A percentile compares a stretch with the other conserved stretches of the same genome.
Conservation (phyloP, 2,329 filamentous ascomycete genomes). For the Microsporum canis region DNA sequence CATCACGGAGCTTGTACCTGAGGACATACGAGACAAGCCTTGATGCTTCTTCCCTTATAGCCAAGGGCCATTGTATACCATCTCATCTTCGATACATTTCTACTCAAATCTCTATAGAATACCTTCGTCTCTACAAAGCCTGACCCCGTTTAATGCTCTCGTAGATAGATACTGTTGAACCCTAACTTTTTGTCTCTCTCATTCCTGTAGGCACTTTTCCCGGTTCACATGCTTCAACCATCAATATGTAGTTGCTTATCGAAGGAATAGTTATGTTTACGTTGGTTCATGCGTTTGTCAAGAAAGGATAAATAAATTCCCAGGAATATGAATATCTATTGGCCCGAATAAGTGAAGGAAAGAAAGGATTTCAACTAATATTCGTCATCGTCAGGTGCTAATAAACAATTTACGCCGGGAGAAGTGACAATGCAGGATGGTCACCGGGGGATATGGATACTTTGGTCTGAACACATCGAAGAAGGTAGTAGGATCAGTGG, state of each 20-base stretch:
- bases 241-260: too few species aligned
- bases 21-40: background rate
- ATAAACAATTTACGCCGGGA: conserved; percentile 1
- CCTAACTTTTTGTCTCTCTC: background rate
- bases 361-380: background rate
- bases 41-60: too few species aligned
- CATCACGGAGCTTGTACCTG: conserved; percentile 1
- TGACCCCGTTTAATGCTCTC: background rate
- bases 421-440: background rate
- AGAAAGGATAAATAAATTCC: background rate
- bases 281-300: too few species aligned
- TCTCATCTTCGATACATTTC: too few species aligned
- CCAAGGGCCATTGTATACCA: too few species aligned
- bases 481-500: background rate
- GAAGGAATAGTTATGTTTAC: too few species aligned
- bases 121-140: background rate
- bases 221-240: too few species aligned
- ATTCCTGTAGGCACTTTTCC: too few species aligned
- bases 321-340: background rate
- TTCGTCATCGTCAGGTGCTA: background rate
- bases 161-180: background rate
- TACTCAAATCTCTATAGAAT: background rate
- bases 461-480: background rate
- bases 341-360: background rate
- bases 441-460: background rate